phyloP scores from a whole-genome alignment of 371 early-diverging fungal species.

The Dichotomocladium elegans region DNA sequence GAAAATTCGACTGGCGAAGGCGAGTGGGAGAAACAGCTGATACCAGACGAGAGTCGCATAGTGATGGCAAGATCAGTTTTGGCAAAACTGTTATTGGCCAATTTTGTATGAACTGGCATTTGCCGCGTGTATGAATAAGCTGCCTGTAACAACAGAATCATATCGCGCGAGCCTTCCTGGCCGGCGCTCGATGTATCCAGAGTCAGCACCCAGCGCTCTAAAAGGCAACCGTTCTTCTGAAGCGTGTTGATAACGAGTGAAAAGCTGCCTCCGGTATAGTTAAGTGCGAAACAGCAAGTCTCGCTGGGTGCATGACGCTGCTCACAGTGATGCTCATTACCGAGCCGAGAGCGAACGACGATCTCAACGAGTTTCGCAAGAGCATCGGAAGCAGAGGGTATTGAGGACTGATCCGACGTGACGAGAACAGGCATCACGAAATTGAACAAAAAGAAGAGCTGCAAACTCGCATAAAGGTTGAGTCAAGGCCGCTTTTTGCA shows the following conservation, averaged over 20 bases:
- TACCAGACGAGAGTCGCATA: slow-evolving; percentile 5
- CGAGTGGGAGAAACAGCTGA: slow-evolving; percentile 12
- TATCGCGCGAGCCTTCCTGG: slow-evolving; percentile 26
- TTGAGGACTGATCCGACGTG: neutral
- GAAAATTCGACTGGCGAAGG: slow-evolving; percentile 35
- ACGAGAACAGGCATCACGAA: neutral
- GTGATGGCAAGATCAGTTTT: slow-evolving; percentile 24
- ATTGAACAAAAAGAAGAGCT: too few relatives aligned
- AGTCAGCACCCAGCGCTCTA: slow-evolving; percentile 17
- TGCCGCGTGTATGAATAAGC: slow-evolving; percentile 60
- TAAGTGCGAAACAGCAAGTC: slow-evolving; percentile 2
- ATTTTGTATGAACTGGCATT: slow-evolving; percentile 49
- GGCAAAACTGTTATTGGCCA: slow-evolving; percentile 20
- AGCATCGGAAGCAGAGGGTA: slow-evolving; percentile 5
- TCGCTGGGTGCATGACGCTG: slow-evolving; percentile 4
- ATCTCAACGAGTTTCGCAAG: slow-evolving; percentile 14
- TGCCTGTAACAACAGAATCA: slow-evolving; percentile 57
- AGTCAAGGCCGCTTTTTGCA: too few relatives aligned
- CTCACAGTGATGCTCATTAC: slow-evolving; percentile 7
- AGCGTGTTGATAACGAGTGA: neutral
- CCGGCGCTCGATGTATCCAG: slow-evolving; percentile 9
- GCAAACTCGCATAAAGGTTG: too few relatives aligned
- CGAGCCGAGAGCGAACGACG: slow-evolving; percentile 15
- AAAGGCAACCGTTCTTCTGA: slow-evolving; percentile 1
- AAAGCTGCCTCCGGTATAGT: slow-evolving; percentile 13